phyloP scores from a whole-genome alignment of 2,329 filamentous ascomycete species.

The Hypoxylon sp. region DNA sequence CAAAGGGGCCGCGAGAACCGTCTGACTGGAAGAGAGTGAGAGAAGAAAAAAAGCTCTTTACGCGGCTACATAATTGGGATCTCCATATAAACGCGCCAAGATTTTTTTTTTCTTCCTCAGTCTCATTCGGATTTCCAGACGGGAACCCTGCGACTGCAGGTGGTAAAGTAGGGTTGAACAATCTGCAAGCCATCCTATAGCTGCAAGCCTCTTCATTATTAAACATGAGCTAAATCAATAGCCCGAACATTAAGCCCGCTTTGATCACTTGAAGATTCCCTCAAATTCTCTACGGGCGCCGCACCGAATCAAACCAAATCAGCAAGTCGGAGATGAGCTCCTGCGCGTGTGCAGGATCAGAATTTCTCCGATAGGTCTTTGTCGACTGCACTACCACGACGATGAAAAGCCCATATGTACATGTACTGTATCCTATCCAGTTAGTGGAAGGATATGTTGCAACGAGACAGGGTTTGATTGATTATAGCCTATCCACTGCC shows the following conservation, averaged over 20 bases:
- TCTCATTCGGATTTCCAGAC: slow-evolving; percentile 17
- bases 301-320: slow-evolving; percentile 36
- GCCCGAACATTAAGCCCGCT: slow-evolving; percentile 7
- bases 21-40: slow-evolving; percentile 9
- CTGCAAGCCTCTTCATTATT: slow-evolving; percentile 29
- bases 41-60: slow-evolving; percentile 28
- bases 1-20: slow-evolving; percentile 9
- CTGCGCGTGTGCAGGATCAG: slow-evolving; percentile 20
- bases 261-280: slow-evolving; percentile 26
- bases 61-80: slow-evolving; percentile 31
- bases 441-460: slow-evolving; percentile 6
- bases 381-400: slow-evolving; percentile 1
- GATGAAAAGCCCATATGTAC: slow-evolving; percentile 9
- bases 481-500: slow-evolving; percentile 14
- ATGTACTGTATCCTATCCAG: slow-evolving; percentile 11
- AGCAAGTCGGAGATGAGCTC: slow-evolving; percentile 34
- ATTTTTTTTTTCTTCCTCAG: slow-evolving; percentile 11
- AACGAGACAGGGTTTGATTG: slow-evolving; percentile 26
- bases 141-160: slow-evolving; percentile 16
- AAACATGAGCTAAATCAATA: slow-evolving; percentile 11
- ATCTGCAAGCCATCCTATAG: slow-evolving; percentile 32
- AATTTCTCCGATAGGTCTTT: slow-evolving; percentile 34
- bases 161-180: slow-evolving; percentile 21
- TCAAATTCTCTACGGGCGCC: slow-evolving; percentile 22
- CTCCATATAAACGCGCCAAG: slow-evolving; percentile 43